phyloP scores from a whole-genome alignment of 768 basidiomycete species.

The Boletus eberwhitei region DNA sequence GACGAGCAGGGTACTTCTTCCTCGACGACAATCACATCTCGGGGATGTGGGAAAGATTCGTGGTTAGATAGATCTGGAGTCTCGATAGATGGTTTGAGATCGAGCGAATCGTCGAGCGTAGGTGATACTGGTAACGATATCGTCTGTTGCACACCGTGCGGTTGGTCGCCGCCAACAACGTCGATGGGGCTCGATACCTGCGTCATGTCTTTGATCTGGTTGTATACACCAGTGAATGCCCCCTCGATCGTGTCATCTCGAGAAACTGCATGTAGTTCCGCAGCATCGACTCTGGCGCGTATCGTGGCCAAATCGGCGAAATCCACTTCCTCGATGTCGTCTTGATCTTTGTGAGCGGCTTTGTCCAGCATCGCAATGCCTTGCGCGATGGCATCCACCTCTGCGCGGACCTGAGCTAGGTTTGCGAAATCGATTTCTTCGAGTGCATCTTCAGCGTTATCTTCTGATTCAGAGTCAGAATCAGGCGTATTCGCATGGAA shows the following conservation, averaged over 20 bases:
- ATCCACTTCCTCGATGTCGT: conserved; percentile 47
- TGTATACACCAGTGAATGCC: conserved; percentile 38
- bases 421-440: conserved; percentile 70
- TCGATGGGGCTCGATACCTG: background rate
- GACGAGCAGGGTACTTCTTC: background rate
- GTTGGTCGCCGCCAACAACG: background rate
- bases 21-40: background rate
- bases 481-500: conserved; percentile 43
- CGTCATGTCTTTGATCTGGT: conserved; percentile 2
- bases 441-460: conserved; percentile 34
- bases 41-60: background rate
- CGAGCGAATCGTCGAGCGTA: conserved; percentile 1
- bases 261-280: background rate
- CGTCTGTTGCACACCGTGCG: background rate
- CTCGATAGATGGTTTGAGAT: conserved; percentile 8
- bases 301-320: conserved; percentile 42
- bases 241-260: conserved; percentile 31
- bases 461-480: conserved; percentile 31
- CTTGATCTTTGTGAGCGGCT: conserved; percentile 30
- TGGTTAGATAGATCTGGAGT: conserved; percentile 1
- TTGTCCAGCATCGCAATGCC: background rate
- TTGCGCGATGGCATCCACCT: conserved; percentile 34
- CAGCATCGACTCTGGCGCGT: conserved; percentile 18
- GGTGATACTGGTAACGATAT: background rate
- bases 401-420: conserved; percentile 43